phyloP scores from a whole-genome alignment of 371 early-diverging fungal species.

The Mucor velutinosus region DNA sequence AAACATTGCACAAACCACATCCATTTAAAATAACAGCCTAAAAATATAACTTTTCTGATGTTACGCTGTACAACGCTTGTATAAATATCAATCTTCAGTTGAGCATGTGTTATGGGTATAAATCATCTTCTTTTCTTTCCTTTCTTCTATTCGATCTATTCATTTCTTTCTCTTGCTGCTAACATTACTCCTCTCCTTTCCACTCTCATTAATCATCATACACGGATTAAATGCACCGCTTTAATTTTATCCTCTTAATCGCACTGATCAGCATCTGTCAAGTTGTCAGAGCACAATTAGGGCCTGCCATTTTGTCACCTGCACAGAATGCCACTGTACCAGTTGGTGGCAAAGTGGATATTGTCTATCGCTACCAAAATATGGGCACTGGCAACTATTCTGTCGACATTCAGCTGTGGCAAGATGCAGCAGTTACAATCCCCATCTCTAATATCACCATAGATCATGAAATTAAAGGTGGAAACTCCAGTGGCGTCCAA shows the following conservation, averaged over 20 bases:
- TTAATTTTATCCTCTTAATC: background rate
- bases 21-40: background rate
- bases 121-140: background rate
- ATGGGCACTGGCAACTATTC: conserved; percentile 30
- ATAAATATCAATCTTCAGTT: background rate
- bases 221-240: background rate
- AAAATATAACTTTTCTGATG: conserved; percentile 1
- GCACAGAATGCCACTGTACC: conserved; percentile 25
- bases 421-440: conserved; percentile 20
- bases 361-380: conserved; percentile 30
- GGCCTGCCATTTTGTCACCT: conserved; percentile 24
- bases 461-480: conserved; percentile 19
- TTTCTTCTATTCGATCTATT: conserved; percentile 2
- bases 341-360: conserved; percentile 24
- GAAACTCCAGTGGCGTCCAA: conserved; percentile 30
- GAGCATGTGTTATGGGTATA: background rate
- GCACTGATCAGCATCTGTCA: background rate
- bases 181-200: background rate
- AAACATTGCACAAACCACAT: conserved; percentile 2
- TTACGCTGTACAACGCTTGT: conserved; percentile 11
- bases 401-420: conserved; percentile 31
- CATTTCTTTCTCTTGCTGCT: background rate
- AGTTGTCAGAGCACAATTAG: conserved; percentile 23
- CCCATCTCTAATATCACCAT: conserved; percentile 22
- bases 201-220: background rate